phyloP scores from a whole-genome alignment of 441 rosid species.

The Pelargonium myrrhifolium region DNA sequence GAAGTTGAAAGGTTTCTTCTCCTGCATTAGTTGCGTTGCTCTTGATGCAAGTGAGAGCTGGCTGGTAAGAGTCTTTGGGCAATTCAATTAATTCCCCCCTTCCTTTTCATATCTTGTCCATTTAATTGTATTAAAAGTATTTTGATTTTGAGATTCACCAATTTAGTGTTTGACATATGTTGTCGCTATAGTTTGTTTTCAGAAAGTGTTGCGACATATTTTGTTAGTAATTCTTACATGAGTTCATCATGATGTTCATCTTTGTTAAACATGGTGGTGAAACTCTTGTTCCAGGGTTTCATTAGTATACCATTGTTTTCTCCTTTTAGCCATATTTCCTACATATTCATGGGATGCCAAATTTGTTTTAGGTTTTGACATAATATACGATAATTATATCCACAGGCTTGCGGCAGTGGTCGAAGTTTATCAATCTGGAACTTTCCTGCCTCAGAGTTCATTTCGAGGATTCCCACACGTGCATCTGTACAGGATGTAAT shows the following conservation, averaged over 20 bases:
- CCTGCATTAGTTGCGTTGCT: constrained; percentile 60
- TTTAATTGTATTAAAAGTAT: neutral
- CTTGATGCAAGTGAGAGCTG: constrained; percentile 96
- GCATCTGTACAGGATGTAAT: constrained; percentile 62
- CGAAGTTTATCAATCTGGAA: constrained; percentile 65
- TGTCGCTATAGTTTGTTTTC: neutral
- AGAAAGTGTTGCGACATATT: neutral
- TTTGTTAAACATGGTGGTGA: neutral
- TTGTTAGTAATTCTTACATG: neutral
- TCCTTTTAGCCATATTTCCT: neutral
- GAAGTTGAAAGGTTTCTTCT: constrained; percentile 34
- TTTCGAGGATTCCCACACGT: constrained; percentile 40
- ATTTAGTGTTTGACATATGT: neutral
- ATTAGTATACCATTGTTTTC: neutral
- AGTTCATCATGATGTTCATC: neutral
- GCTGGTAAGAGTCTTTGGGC: constrained; percentile 62
- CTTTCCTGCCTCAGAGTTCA: constrained; percentile 77
- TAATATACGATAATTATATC: neutral
- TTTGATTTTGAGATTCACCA: neutral
- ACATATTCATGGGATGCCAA: neutral
- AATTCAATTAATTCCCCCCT: too few relatives aligned
- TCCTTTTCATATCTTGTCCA: neutral
- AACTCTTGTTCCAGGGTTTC: too few relatives aligned
- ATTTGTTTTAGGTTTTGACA: neutral
- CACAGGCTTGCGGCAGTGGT: constrained; percentile 74